phyloP scores from a whole-genome alignment of 2,329 filamentous ascomycete genomes.

The Fusarium luffae region DNA sequence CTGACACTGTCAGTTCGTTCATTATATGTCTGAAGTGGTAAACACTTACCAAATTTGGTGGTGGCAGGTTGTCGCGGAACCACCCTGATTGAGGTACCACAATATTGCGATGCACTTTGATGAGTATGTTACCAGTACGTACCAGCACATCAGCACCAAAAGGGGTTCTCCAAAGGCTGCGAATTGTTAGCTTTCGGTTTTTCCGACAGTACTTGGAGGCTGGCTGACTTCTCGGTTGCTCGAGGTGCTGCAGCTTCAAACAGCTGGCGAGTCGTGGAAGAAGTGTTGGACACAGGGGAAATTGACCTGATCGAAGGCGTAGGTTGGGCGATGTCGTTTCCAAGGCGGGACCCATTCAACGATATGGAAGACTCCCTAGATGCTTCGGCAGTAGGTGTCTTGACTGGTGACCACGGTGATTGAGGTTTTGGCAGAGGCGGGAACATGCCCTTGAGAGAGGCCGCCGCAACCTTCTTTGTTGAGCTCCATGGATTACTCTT shows the following conservation, averaged over 20 bases:
- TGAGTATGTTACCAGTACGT: constrained; percentile 37
- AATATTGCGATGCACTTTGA: constrained; percentile 51
- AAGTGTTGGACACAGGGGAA: constrained; percentile 40
- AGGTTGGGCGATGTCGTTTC: constrained; percentile 16
- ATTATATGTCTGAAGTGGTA: neutral
- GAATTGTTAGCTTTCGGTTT: constrained; percentile 22
- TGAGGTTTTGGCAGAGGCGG: constrained; percentile 37
- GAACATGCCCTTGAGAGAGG: constrained; percentile 26
- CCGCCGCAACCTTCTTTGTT: neutral
- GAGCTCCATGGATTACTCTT: constrained; percentile 49
- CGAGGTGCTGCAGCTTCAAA: constrained; percentile 45
- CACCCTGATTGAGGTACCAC: constrained; percentile 49
- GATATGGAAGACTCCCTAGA: constrained; percentile 30
- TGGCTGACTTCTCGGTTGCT: constrained; percentile 43
- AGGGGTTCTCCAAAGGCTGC: constrained; percentile 49
- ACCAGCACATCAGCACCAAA: constrained; percentile 51
- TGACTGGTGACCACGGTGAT: constrained; percentile 2
- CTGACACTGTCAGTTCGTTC: constrained; percentile 36
- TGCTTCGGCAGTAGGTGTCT: constrained; percentile 12
- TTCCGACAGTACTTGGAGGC: neutral
- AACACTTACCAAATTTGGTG: constrained; percentile 43
- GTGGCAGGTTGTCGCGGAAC: constrained; percentile 50
- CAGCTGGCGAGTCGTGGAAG: constrained; percentile 37
- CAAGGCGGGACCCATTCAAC: constrained; percentile 13
- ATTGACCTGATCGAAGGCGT: constrained; percentile 16